Evolutionary conservation across 495 filamentous ascomycete genomes (phyloP), one percentile per base, ranked within the genome.

Genomic region (Penicillium soppii): DNA sequence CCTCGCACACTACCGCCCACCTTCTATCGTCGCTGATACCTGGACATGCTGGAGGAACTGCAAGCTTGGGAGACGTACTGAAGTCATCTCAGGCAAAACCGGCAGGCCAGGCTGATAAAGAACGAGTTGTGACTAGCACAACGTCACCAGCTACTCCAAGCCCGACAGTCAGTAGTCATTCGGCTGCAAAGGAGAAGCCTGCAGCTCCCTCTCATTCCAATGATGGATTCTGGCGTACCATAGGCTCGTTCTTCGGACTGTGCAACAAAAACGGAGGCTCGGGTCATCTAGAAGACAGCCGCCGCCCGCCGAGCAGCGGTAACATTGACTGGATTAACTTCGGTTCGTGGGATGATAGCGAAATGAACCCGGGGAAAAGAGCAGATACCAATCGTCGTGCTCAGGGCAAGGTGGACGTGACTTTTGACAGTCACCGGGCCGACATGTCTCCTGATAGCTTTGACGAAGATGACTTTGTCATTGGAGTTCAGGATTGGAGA

Each of bases 1-100:
- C 94, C 1, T 95, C 94, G 1, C 81, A 91, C 57, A 99, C 90
- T 5, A 97, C 92, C 7, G 94, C 95, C 2, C 91, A 96, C 63
- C 76, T 99, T 15, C 78, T 99, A 5, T 96, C 94, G 1, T 92
- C 92, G 4, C 79, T 98, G 39, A 85, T 94, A 51, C 89, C 90
- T 27, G 80, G 81, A 6, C 86, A 85, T 50, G 79, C 77, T 45
- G 77, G 77, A 36, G 73, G 77, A n/a, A 77, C 82, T 49, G 70
- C 80, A 29, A 71, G 66, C 10, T 56, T 81, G 9, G 82, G 81
- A 40, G 80, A 81, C 37, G 77, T 56, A 1, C 50, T 53, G 7
- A 65, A 62, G 26, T 37, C 58, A 1, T 56, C 56, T 12, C 55
- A 56, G 33, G 56, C 58, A 7, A 67, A 63, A 21, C 17, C 54